Evolutionary conservation across 192 early-diverging fungal genomes (phyloP).

Genomic region (Backusella macrospora): DNA sequence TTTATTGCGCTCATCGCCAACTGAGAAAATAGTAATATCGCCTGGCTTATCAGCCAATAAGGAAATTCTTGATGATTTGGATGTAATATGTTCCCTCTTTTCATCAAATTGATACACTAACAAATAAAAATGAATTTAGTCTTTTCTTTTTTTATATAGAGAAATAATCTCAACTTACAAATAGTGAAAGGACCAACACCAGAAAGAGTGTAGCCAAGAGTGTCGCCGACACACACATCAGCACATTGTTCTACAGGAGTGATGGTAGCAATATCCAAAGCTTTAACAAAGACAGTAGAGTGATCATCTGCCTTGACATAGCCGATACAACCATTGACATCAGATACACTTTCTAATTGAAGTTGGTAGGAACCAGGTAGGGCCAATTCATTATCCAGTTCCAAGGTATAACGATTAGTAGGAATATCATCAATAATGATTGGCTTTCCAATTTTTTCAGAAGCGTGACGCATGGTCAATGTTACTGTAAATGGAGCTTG

Average conservation of each 20-base stretch:
- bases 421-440: constrained; percentile 34
- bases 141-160: background rate
- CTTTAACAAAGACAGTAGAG: constrained; percentile 18
- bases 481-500: constrained; percentile 41
- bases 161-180: constrained; percentile 26
- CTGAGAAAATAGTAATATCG: constrained; percentile 49
- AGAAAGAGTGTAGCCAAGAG: constrained; percentile 33
- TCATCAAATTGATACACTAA: constrained; percentile 42
- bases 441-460: constrained; percentile 20
- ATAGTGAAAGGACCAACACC: constrained; percentile 38
- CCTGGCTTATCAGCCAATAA: constrained; percentile 50
- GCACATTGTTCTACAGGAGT: constrained; percentile 26
- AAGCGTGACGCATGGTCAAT: constrained; percentile 33
- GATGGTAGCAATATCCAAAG: constrained; percentile 42
- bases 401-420: constrained; percentile 23
- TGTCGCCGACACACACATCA: constrained; percentile 51
- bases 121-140: constrained; percentile 8
- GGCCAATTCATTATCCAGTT: constrained; percentile 25
- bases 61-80: constrained; percentile 21
- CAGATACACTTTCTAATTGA: constrained; percentile 35
- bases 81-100: constrained; percentile 29
- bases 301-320: constrained; percentile 12
- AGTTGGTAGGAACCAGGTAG: constrained; percentile 41
- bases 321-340: constrained; percentile 40
- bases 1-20: constrained; percentile 47